Percentiles rank a stretch among this genome's conserved stretches.
Evolutionary conservation across 768 basidiomycete species (phyloP).

Genomic region (Pleurotus giganteus): DNA sequence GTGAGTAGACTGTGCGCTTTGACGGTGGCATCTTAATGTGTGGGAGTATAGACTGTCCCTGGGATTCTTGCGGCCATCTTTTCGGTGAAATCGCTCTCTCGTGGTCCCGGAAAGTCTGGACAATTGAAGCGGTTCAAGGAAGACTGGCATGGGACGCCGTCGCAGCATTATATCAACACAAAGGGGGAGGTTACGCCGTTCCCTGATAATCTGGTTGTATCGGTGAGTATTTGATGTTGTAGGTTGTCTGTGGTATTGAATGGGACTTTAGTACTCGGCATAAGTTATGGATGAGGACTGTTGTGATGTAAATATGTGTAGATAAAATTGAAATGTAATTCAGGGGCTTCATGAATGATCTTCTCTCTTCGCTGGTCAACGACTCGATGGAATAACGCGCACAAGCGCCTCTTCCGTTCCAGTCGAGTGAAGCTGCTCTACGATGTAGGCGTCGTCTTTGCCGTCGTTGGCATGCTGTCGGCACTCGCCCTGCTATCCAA

Average conservation of each 20-base stretch:
- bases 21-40: neutral
- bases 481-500: conserved; percentile 34
- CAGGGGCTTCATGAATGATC: no score
- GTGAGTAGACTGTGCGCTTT: conserved; percentile 19
- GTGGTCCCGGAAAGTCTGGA: conserved; percentile 37
- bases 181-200: conserved; percentile 38
- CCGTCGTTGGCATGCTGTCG: conserved; percentile 45
- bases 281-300: neutral
- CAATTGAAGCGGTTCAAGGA: conserved; percentile 38
- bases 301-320: no score
- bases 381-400: no score
- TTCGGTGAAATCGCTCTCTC: conserved; percentile 36
- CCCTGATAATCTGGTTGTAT: conserved; percentile 41
- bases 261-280: neutral
- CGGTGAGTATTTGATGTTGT: conserved; percentile 21
- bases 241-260: neutral
- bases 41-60: conserved; percentile 37
- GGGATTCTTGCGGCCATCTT: conserved; percentile 44
- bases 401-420: no score
- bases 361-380: no score
- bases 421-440: conserved; percentile 31
- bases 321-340: no score
- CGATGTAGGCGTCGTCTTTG: conserved; percentile 44
- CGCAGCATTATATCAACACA: conserved; percentile 31
- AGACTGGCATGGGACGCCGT: conserved; percentile 26